Conservation (phyloP, 805 yeast species). For the Myxozyma kluyveri region DNA sequence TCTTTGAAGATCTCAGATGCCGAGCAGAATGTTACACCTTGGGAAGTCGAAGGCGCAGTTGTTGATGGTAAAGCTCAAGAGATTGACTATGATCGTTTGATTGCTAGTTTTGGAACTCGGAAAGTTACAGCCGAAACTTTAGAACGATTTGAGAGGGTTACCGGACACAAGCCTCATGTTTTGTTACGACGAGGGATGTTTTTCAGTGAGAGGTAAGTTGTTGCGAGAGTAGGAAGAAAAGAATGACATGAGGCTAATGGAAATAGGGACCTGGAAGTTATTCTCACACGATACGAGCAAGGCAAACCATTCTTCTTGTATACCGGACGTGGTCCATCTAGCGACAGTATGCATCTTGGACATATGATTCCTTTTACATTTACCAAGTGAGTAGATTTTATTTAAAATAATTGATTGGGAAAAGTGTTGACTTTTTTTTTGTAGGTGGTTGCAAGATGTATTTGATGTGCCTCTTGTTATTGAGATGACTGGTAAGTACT, state of each 20-base stretch:
- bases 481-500: conserved; percentile 46
- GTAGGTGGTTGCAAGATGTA: conserved; percentile 88
- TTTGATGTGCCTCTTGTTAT: conserved; percentile 93
- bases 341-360: conserved; percentile 93
- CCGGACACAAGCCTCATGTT: conserved; percentile 90
- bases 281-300: conserved; percentile 85
- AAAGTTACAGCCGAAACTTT: conserved; percentile 67
- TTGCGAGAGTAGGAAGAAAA: not conserved
- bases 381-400: conserved; percentile 52
- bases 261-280: conserved; percentile 47
- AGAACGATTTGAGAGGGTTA: conserved; percentile 69
- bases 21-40: conserved; percentile 78
- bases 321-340: conserved; percentile 96
- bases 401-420: not conserved
- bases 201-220: conserved; percentile 68
- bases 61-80: conserved; percentile 90
- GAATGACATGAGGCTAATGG: conserved; percentile 43
- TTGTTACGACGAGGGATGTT: conserved; percentile 87
- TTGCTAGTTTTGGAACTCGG: conserved; percentile 82
- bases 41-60: conserved; percentile 99
- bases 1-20: conserved; percentile 6
- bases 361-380: conserved; percentile 94
- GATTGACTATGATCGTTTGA: conserved; percentile 87
- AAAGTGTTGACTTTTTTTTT: not conserved
- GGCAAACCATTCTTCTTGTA: conserved; percentile 94